Conservation (phyloP, 179 eudicot genomes). For the Sideroxylon spinosum region DNA sequence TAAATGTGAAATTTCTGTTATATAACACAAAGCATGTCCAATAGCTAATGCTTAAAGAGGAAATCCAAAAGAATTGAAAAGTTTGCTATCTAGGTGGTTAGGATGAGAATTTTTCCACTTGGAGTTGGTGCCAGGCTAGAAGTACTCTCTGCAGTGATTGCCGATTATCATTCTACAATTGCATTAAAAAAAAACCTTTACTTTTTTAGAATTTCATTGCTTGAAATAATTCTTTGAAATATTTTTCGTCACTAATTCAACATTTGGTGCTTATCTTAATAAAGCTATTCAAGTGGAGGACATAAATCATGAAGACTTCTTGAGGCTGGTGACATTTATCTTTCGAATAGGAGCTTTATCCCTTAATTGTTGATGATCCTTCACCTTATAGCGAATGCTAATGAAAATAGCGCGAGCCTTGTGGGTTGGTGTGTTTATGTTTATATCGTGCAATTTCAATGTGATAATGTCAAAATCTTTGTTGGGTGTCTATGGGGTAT, state of each 20-base stretch:
- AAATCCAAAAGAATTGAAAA: neutral
- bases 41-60: neutral
- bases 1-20: neutral
- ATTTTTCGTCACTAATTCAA: slow-evolving; percentile 19
- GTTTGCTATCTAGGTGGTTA: neutral
- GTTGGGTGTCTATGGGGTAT: no score
- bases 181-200: no score
- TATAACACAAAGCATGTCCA: neutral
- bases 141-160: neutral
- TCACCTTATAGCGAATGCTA: no score
- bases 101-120: neutral
- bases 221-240: neutral
- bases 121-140: neutral
- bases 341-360: no score
- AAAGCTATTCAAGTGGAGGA: no score
- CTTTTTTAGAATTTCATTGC: neutral
- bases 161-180: neutral
- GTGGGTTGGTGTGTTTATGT: no score
- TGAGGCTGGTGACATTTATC: no score
- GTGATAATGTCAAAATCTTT: no score
- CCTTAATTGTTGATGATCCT: no score
- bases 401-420: no score
- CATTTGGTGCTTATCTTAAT: slow-evolving; percentile 18
- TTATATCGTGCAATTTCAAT: no score
- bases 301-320: no score